These are phyloP conservation scores for Tieghemiomyces parasiticus DNA, from an alignment of 192 early-diverging fungal genomes.

Conservation along the genomic window DNA sequence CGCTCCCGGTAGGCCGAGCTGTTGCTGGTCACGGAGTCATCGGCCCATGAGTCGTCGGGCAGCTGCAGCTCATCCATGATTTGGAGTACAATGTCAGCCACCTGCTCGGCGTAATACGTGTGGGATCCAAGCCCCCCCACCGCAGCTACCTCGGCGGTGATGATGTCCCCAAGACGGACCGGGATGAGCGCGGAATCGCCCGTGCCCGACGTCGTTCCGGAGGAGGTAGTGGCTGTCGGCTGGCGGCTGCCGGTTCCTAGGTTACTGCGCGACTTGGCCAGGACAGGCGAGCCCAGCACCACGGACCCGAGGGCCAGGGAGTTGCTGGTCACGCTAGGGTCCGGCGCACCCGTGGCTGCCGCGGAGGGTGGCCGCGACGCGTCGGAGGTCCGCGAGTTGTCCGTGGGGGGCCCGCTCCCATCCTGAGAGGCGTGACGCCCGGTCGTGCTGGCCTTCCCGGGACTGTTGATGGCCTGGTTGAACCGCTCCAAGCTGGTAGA, in stretches of 20 bases:
- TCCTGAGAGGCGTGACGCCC: background rate
- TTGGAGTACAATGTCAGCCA: constrained; percentile 3
- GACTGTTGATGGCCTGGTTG: background rate
- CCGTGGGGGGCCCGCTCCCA: too few relatives aligned
- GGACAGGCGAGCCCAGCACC: constrained; percentile 4
- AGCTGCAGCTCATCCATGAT: constrained; percentile 6
- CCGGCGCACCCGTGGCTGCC: too few relatives aligned
- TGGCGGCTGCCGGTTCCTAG: background rate
- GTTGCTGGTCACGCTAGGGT: too few relatives aligned
- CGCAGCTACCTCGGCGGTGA: background rate
- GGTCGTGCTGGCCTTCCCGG: background rate
- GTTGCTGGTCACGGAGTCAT: background rate
- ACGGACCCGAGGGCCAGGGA: background rate
- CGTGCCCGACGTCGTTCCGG: background rate
- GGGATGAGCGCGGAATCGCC: background rate
- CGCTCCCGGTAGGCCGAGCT: constrained; percentile 2
- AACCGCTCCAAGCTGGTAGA: too few relatives aligned
- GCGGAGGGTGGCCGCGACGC: background rate
- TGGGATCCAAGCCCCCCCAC: constrained; percentile 5
- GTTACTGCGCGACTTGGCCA: constrained; percentile 5
- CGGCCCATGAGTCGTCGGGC: background rate
- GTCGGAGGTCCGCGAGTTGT: background rate
- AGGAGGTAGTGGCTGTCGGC: background rate
- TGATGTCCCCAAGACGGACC: constrained; percentile 5
- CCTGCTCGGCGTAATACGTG: constrained; percentile 8